Conservation (phyloP, 1,139 yeast species). For the Torulaspora pretoriensis region DNA sequence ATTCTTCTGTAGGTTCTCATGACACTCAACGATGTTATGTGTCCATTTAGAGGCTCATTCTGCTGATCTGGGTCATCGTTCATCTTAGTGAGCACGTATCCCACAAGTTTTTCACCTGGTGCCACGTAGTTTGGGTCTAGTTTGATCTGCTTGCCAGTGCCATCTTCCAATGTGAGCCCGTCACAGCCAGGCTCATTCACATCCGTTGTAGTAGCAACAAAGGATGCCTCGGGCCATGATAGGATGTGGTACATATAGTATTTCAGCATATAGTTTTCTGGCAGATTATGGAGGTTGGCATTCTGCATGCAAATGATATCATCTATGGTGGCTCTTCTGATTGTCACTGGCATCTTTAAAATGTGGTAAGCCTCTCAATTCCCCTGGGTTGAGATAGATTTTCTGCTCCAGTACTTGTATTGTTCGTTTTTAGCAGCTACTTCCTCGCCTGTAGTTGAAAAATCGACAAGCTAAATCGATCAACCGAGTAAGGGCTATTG, state of each 20-base stretch:
- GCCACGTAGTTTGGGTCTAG: conserved; percentile 54
- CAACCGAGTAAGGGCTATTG: neutral
- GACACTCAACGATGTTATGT: conserved; percentile 87
- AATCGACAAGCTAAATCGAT: neutral
- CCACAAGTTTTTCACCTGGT: conserved; percentile 76
- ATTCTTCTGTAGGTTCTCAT: conserved; percentile 92
- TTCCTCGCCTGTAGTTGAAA: neutral
- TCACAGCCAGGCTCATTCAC: conserved; percentile 39
- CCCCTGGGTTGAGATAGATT: neutral
- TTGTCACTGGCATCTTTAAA: conserved; percentile 69
- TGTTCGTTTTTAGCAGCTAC: neutral
- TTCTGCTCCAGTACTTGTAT: neutral
- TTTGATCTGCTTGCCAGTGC: conserved; percentile 28
- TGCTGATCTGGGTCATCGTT: conserved; percentile 76
- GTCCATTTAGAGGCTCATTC: conserved; percentile 81
- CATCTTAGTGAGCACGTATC: conserved; percentile 94
- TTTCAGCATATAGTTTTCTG: conserved; percentile 90
- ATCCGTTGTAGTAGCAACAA: conserved; percentile 80
- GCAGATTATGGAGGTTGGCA: conserved; percentile 87
- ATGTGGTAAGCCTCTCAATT: neutral
- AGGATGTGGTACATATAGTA: conserved; percentile 90
- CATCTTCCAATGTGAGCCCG: conserved; percentile 27
- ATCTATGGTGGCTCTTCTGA: conserved; percentile 79
- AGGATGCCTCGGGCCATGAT: conserved; percentile 98
- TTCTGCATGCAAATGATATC: conserved; percentile 96